Base-by-base conservation (phyloP, 2,329 filamentous ascomycete species). In the Diaporthe sp. region DNA sequence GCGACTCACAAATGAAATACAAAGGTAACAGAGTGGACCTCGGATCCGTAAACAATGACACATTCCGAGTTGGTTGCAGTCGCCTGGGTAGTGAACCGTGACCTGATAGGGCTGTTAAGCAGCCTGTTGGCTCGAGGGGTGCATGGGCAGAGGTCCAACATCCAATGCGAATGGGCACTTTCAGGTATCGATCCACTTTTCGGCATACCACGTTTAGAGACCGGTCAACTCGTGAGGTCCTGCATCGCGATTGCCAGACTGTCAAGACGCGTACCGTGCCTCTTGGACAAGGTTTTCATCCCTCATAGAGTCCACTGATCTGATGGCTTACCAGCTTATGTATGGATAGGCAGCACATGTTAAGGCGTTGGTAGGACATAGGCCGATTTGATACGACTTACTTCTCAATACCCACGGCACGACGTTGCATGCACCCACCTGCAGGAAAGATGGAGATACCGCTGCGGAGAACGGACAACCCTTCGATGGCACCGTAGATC, bases 401-500 rank as follows among this genome's bases (percentile, higher is more conserved):
- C 2, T 7, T 37, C 28, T 19, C 6, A 37, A 12, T 4, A 37
- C 31, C 10, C 17, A 4, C 10, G 5, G 13, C 31, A 4, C 57
- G 19, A 25, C 34, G 12, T 25, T 15, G 17, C 42, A 31, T 65
- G 39, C 25, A 65, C 7, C 28, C 28, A n/a, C 28, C 61, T 44
- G 42, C 42, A 49, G 42, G 22, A 13, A 34, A 46, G 25, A 49
- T 34, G 15, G 15, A 46, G 15, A n/a, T 37, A 13, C 4, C 28
- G 10, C 42, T 67, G 42, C 28, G 25, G 42, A 34, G 61, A 15
- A n/a, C 17, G 44, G 44, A 25, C 12, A 28, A 4, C 31, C 12
- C 37, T 34, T 46, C 25, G n/a, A 49, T 67, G 42, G 61, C 61
- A 49, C 25, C 19, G 61, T n/a, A 67, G 42, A 67, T 49, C 61